phyloP scores from a whole-genome alignment of 1,284 basidiomycete genomes.

The Moniliella sp. region DNA sequence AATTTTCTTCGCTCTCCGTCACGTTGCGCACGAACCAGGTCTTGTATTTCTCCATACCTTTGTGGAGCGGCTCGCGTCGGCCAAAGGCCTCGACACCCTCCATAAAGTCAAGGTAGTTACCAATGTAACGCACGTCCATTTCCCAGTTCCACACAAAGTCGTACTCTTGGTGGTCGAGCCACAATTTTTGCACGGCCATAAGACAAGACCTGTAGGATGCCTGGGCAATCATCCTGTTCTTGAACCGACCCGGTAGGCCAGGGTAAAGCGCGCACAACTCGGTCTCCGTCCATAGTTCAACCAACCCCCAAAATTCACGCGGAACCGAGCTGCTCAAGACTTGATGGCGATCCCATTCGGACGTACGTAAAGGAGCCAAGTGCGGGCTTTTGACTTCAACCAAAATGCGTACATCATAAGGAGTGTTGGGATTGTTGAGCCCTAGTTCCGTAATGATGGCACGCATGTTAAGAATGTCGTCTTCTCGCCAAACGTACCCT shows the following conservation, averaged over 20 bases:
- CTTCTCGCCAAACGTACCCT: slow-evolving; percentile 32
- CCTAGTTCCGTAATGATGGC: slow-evolving; percentile 31
- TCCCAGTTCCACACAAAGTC: slow-evolving; percentile 34
- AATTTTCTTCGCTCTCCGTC: slow-evolving; percentile 22
- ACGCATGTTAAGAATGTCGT: slow-evolving; percentile 32
- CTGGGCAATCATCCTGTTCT: slow-evolving; percentile 33
- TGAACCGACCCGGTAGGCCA: slow-evolving; percentile 28
- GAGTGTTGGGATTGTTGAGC: slow-evolving; percentile 32
- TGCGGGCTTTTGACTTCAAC: slow-evolving; percentile 29
- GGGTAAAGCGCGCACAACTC: slow-evolving; percentile 33
- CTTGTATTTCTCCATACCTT: slow-evolving; percentile 33
- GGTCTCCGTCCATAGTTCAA: slow-evolving; percentile 32
- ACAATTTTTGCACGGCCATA: slow-evolving; percentile 33
- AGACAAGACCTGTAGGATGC: slow-evolving; percentile 32
- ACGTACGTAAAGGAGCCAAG: slow-evolving; percentile 31
- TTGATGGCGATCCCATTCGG: slow-evolving; percentile 31
- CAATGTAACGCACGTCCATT: slow-evolving; percentile 33
- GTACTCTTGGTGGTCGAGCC: slow-evolving; percentile 32
- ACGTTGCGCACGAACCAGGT: slow-evolving; percentile 30
- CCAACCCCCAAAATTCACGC: slow-evolving; percentile 32
- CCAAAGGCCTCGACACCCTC: slow-evolving; percentile 27
- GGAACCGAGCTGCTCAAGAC: slow-evolving; percentile 27
- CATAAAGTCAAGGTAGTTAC: slow-evolving; percentile 32
- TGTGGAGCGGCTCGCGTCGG: slow-evolving; percentile 24
- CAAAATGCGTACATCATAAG: slow-evolving; percentile 32